Evolutionary conservation across 1,139 yeast genomes (phyloP), one percentile per base, ranked within the genome.

Genomic region (Geotrichum macrosporum): DNA sequence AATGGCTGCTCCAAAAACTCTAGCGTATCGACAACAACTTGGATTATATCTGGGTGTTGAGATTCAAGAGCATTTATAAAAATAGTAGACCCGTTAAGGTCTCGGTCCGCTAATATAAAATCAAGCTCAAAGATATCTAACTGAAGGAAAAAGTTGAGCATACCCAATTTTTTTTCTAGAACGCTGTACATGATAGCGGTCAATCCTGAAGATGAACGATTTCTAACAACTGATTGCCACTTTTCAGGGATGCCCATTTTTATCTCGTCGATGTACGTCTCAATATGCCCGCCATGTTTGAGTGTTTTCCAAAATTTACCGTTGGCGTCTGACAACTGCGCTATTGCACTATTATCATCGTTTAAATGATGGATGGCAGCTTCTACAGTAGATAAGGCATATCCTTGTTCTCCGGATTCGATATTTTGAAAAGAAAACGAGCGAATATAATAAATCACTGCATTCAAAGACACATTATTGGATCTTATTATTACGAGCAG

Each of bases 401-500:
- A n/a, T n/a, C n/a, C n/a, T n/a, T 42, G 29, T 30, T 41, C 9
- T 24, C 41, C 18, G 46, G 20, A 15, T 52, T 44, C 2, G 83
- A 67, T 57, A 32, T 68, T 69, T 51, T 63, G 74, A 63, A 65
- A 75, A 55, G 81, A 75, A 60, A 84, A 86, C 44, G 74, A 69
- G 51, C 78, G 78, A 42, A 87, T 72, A 59, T 85, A 86, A 44
- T 69, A 73, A 6, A 88, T 59, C 55, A 84, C 92, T 1, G 79
- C 76, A 55, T 78, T 82, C 18, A 86, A 60, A 57, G 80, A 67
- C 6, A 71, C 72, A 2, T 84, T 73, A 43, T 73, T 73, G 0
- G 94, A 73, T 47, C 84, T 79, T 8, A 81, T 73, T 1, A 88
- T 73, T 1, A 86, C 88, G 67, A 87, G 70, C 4, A 87, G 75